phyloP scores from a whole-genome alignment of 352 stramenopile species.

The Stramenopiles sp. region DNA sequence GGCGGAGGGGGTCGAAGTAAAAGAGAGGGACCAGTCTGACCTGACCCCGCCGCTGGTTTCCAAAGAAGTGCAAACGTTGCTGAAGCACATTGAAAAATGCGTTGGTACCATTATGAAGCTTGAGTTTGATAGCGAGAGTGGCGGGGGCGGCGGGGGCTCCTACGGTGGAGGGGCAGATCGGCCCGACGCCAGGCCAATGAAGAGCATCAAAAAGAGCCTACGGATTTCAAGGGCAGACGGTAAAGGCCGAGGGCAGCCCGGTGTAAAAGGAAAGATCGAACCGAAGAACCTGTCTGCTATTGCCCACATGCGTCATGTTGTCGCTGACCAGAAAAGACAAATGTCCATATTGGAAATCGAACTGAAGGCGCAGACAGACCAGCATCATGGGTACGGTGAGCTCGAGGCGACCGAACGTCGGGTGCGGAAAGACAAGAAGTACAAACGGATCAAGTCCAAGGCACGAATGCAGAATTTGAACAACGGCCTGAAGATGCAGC shows the following conservation, averaged over 20 bases:
- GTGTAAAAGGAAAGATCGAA: not conserved
- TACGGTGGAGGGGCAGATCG: not conserved
- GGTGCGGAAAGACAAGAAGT: not conserved
- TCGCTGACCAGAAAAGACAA: not conserved
- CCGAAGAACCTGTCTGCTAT: not conserved
- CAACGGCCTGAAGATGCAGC: not conserved
- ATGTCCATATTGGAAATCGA: not conserved
- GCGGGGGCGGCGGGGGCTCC: no score
- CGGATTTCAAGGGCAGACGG: not conserved
- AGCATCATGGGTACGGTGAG: not conserved
- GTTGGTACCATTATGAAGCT: not conserved
- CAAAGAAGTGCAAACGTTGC: not conserved
- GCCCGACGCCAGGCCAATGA: not conserved
- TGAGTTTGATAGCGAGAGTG: no score
- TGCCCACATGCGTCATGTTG: not conserved
- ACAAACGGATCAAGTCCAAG: not conserved
- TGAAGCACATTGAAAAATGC: not conserved
- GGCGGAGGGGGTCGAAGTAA: not conserved
- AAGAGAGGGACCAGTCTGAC: not conserved
- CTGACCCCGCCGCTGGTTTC: not conserved
- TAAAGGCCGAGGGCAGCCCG: not conserved
- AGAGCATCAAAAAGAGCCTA: not conserved
- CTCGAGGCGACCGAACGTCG: not conserved
- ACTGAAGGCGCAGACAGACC: not conserved
- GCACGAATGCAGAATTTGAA: not conserved